Evolutionary conservation across 495 filamentous ascomycete genomes (phyloP), one percentile per base, ranked within the genome.

Genomic region (Neurospora cerealis): DNA sequence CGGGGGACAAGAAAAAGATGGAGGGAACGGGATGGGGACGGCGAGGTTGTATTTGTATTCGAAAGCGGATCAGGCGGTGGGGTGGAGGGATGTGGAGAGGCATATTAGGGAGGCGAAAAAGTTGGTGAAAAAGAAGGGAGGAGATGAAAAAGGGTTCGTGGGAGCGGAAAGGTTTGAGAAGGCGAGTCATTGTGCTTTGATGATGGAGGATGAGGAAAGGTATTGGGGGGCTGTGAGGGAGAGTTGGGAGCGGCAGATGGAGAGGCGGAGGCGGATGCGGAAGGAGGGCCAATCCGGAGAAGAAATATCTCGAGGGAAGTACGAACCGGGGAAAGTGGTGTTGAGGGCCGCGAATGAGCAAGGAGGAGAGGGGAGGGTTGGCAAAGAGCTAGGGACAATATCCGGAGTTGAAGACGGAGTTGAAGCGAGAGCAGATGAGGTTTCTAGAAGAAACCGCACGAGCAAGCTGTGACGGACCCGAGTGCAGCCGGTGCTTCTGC

Each of bases 1-100:
- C 4, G 40, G 81, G 44, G 81, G 81, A 74, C 75, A 66, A 13
- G 36, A 7, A 38, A 38, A 9, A 10, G 2, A 10, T 8, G 37
- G 0, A 38, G 74, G 5, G 48, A 73, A 11, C 0, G 37, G 37
- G 37, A 11, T 2, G 2, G 71, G 38, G 1, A 69, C 74, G 41
- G 74, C 69, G 70, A 28, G 74, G 62, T 74, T 76, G 41, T 84
- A 83, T 78, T 32, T 85, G 28, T 85, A 81, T 70, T 81, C 81
- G 40, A 73, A 80, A 70, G 74, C 36, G 69, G 80, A 85, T 69
- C 77, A 79, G 40, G 69, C 83, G 69, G 80, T 84, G 17, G 69
- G 70, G 17, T 81, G 77, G 79, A 15, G 71, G 69, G 82, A 82
- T 69, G 77, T 84, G 4, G 77, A 82, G 73, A 71, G 74, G 48